These are phyloP conservation scores for Thalassiosira exigua DNA, from an alignment of 352 stramenopile species.

Conservation along the genomic window DNA sequence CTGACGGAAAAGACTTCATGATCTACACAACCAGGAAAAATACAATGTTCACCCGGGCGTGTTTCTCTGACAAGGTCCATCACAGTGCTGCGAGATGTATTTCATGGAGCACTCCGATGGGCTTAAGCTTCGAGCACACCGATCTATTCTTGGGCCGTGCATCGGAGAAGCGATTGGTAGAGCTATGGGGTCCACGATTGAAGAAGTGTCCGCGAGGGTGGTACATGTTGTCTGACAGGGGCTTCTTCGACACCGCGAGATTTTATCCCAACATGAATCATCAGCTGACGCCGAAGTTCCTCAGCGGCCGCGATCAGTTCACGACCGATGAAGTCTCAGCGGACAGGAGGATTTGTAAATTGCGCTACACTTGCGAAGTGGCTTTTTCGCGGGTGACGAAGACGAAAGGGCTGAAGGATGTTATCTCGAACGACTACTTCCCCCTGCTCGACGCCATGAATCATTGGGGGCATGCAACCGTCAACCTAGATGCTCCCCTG, in stretches of 20 bases:
- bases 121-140: conserved; percentile 39
- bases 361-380: conserved; percentile 40
- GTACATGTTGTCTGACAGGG: conserved; percentile 36
- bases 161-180: conserved; percentile 31
- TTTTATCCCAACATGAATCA: conserved; percentile 50
- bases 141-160: conserved; percentile 36
- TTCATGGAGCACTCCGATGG: conserved; percentile 29
- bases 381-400: conserved; percentile 35
- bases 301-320: conserved; percentile 42
- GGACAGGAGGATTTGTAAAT: conserved; percentile 40
- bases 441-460: conserved; percentile 37
- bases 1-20: conserved; percentile 48
- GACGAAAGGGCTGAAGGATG: conserved; percentile 28
- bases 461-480: conserved; percentile 35
- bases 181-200: conserved; percentile 29
- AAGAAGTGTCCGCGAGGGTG: conserved; percentile 36
- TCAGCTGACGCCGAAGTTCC: conserved; percentile 42
- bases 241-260: conserved; percentile 36
- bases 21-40: conserved; percentile 40
- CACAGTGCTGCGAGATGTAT: conserved; percentile 24
- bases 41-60: conserved; percentile 34
- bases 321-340: conserved; percentile 25
- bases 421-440: conserved; percentile 43
- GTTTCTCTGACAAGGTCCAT: conserved; percentile 46
- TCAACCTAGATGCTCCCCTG: conserved; percentile 25